A percentile compares a stretch with the other conserved stretches of the same genome.
phyloP scores from a whole-genome alignment of 2,329 filamentous ascomycete species.

The Furcasterigmium sp. region DNA sequence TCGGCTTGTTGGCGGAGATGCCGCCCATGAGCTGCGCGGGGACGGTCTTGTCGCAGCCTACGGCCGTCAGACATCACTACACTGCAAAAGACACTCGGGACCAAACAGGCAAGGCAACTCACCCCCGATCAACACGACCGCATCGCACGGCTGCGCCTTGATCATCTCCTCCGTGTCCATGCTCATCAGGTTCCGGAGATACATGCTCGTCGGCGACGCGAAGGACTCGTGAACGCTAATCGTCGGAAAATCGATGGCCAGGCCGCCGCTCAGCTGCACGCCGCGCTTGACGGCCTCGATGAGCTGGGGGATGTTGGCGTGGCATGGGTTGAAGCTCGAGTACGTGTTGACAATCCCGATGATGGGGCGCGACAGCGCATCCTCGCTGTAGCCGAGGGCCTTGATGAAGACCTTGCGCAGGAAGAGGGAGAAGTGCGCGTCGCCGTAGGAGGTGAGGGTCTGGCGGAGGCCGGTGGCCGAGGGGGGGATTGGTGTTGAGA shows the following conservation, averaged over 20 bases:
- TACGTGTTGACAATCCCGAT: constrained; percentile 72
- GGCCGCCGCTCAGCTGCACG: constrained; percentile 59
- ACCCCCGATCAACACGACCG: constrained; percentile 63
- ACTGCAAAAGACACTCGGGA: constrained; percentile 4
- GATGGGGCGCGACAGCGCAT: constrained; percentile 64
- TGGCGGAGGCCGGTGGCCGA: constrained; percentile 51
- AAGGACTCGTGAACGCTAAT: constrained; percentile 69
- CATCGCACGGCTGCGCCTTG: constrained; percentile 64
- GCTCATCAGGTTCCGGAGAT: constrained; percentile 67
- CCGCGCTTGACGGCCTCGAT: constrained; percentile 67
- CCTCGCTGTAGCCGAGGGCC: constrained; percentile 67
- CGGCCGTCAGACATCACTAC: not conserved
- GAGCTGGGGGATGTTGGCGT: constrained; percentile 66
- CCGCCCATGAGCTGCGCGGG: constrained; percentile 72
- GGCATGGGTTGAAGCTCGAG: constrained; percentile 70
- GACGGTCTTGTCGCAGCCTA: constrained; percentile 69
- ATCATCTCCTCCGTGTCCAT: constrained; percentile 82
- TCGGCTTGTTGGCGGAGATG: constrained; percentile 68
- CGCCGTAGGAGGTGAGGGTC: constrained; percentile 64
- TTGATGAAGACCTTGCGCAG: constrained; percentile 75
- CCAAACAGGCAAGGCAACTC: too few relatives aligned
- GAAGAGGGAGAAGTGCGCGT: constrained; percentile 70
- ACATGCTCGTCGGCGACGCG: constrained; percentile 69
- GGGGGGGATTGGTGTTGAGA: constrained; percentile 45
- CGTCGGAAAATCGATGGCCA: constrained; percentile 69